Evolutionary conservation across 257 asterid genomes (phyloP), one percentile per base, ranked within the genome.

Genomic region (Przewalskia tangutica): DNA sequence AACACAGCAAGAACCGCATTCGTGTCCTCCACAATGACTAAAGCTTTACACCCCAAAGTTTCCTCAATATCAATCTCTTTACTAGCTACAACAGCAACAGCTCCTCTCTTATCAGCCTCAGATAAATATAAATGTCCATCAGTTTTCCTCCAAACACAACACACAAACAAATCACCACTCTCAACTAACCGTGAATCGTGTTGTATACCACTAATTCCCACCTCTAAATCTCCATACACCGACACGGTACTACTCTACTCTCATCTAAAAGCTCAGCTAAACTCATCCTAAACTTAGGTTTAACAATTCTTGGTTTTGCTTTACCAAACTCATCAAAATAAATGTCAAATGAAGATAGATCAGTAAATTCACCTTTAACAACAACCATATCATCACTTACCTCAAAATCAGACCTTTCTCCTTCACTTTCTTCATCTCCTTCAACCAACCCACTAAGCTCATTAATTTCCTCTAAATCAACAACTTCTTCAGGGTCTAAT

Each of bases 21-120:
- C 0, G 98, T 93, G 67, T 94, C 98, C 84, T 94, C 99, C 42
- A 95, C 97, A 53, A 94, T 88, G 34, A 95, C 99, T 82, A 95
- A 86, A 5, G 99, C 97, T 84, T 92, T 95, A 84, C 97, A 94
- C 38, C 97, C 98, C 77, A 95, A 84, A 1, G 98, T 93, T 79
- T 84, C 94, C 82, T 92, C 97, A 54, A 92, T 91, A 82, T 91
- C 97, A 70, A 95, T 88, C 90, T 94, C 98, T 81, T 91, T 93
- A 88, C 97, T 91, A 4, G 99, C 97, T 40, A 95, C 98, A 79
- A 92, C 91, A 3, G 98, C 99, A 55, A 94, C 97, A 14, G 97
- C 99, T 16, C 97, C 98, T 88, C 99, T 89, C 90, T 95, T 94
- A 90, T 92, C 98, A 0, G 94, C 99, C 92, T 95, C 99, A 0